Percentiles rank a stretch among this genome's conserved stretches.
phyloP scores from a whole-genome alignment of 768 basidiomycete species.

The Tylopilus felleus region DNA sequence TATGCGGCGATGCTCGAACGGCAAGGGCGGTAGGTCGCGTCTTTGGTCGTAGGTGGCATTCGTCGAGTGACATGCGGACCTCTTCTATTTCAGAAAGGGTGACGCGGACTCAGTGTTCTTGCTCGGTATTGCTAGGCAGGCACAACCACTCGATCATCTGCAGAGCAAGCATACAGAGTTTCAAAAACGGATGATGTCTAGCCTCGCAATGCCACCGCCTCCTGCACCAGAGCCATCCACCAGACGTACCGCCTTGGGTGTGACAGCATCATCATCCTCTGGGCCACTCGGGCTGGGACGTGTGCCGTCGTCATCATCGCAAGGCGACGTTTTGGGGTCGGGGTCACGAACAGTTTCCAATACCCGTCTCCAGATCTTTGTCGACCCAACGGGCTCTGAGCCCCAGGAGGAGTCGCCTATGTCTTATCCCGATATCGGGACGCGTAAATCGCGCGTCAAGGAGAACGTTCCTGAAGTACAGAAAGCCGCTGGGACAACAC shows the following conservation, averaged over 20 bases:
- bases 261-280: constrained; percentile 38
- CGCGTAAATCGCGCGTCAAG: constrained; percentile 74
- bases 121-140: constrained; percentile 85
- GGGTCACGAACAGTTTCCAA: constrained; percentile 44
- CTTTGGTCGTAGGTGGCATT: constrained; percentile 33
- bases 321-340: constrained; percentile 30
- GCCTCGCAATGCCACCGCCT: constrained; percentile 36
- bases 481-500: constrained; percentile 63
- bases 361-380: constrained; percentile 62
- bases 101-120: constrained; percentile 88
- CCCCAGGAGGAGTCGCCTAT: constrained; percentile 42
- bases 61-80: constrained; percentile 4
- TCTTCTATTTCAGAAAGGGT: constrained; percentile 52
- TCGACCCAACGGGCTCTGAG: constrained; percentile 61
- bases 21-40: constrained; percentile 61
- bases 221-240: constrained; percentile 35
- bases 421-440: constrained; percentile 70
- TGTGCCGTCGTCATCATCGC: constrained; percentile 15
- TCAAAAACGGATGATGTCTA: constrained; percentile 84
- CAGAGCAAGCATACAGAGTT: constrained; percentile 79
- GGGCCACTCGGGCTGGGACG: constrained; percentile 15
- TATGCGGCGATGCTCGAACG: constrained; percentile 82
- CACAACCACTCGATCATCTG: constrained; percentile 76
- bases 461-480: constrained; percentile 72
- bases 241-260: constrained; percentile 45